Evolutionary conservation across 2,329 filamentous ascomycete species (phyloP).

Genomic region (Huntiella bhutanensis): DNA sequence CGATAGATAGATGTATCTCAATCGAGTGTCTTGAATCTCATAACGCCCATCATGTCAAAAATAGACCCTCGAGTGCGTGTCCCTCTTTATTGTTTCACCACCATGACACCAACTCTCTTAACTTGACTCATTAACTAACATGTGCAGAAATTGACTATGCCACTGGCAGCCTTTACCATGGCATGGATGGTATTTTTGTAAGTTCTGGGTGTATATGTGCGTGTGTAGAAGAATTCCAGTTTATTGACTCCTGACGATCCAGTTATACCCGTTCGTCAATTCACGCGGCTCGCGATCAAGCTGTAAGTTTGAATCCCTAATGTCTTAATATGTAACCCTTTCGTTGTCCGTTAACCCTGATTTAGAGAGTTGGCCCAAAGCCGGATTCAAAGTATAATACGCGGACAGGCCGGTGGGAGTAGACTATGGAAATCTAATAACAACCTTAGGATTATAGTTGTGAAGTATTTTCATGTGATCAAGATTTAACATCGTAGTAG

Average conservation of each 20-base stretch:
- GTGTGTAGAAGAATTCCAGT: background rate
- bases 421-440: background rate
- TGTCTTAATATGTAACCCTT: background rate
- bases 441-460: too few species aligned
- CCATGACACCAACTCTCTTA: background rate
- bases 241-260: background rate
- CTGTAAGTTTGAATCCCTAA: conserved; percentile 14
- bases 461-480: too few species aligned
- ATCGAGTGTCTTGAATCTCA: too few species aligned
- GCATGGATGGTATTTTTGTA: conserved; percentile 30
- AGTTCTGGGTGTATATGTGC: conserved; percentile 10
- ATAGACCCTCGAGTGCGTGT: conserved; percentile 11
- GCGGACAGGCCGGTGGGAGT: conserved; percentile 5
- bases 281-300: conserved; percentile 20
- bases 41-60: conserved; percentile 7
- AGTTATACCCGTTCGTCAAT: conserved; percentile 26
- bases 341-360: conserved; percentile 3
- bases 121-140: conserved; percentile 4
- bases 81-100: background rate
- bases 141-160: conserved; percentile 22
- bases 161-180: conserved; percentile 35
- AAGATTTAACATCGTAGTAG: too few species aligned
- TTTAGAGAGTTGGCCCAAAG: background rate
- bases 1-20: too few species aligned
- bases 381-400: conserved; percentile 3